Base-by-base conservation (phyloP, 352 stramenopile species). In the Blastocystis hominis region DNA sequence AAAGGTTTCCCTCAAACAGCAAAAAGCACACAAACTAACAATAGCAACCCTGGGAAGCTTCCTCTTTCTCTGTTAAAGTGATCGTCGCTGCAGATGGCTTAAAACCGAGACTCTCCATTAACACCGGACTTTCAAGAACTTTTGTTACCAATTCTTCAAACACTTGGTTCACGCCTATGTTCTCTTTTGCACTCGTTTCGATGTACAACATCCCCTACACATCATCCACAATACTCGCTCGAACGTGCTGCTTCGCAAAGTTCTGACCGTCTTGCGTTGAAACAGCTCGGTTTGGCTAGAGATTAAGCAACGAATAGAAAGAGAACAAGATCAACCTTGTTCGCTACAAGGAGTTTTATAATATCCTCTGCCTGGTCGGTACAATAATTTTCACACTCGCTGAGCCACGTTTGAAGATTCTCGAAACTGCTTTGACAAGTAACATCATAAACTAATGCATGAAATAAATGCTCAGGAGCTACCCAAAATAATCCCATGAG, bases 131-230 rank as follows among this genome's bases (percentile, higher is more conserved):
- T 79, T 96, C 93, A 88, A 96, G 72, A 40, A 96, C 95, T 92
- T 95, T 95, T 90, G 95, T 92, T 50, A 96, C 92, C 72, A 96
- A 92, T 92, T 96, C 93, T 86, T 96, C 94, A 89, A 96, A 96
- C 64, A 95, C 89, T 91, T 95, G 93, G 89, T 95, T 92, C 56
- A 96, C 95, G 54, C 93, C 93, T 72, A 94, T 95, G 20, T 84
- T 89, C 77, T 93, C 95, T 91, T 96, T 96, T 5, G 93, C 93
- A 81, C 93, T 96, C 88, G 93, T 95, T 88, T 96, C 93, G 24
- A 96, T 91, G 90, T 95, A 96, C 46, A 96, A 89, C 93, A 96
- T 96, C 63, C 93, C 72, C 72, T 84, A 84, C 34, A 20, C 15
- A 2, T 84, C 15, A 84, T 17, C 13, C 30, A 1, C n/a, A 30